A percentile compares a stretch with the other conserved stretches of the same genome.
Conservation (phyloP, 1,139 yeast genomes). For the Zhuliangozyma blackwelliae region DNA sequence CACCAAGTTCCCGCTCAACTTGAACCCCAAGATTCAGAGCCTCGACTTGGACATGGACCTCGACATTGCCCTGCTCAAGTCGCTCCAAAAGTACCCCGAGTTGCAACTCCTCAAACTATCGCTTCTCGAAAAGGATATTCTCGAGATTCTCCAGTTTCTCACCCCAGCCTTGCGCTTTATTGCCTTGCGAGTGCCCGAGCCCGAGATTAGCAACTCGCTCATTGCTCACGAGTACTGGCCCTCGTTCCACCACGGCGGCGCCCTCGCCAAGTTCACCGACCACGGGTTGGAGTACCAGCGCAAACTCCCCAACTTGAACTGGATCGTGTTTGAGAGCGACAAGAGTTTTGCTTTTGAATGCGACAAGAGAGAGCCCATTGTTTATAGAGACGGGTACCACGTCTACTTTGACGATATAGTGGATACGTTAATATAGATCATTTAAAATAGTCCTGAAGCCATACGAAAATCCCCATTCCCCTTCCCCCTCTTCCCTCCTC, state of each 20-base stretch:
- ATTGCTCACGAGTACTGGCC: conserved; percentile 10
- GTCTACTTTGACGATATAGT: conserved; percentile 8
- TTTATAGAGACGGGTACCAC: conserved; percentile 10
- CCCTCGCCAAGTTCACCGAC: conserved; percentile 8
- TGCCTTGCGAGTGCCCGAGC: conserved; percentile 6
- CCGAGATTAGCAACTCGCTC: conserved; percentile 7
- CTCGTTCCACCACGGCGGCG: conserved; percentile 3
- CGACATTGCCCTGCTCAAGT: conserved; percentile 3
- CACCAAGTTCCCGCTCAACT: neutral
- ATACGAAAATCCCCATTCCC: conserved; percentile 13
- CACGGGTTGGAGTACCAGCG: conserved; percentile 9
- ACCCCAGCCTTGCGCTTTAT: conserved; percentile 4
- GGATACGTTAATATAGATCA: conserved; percentile 30
- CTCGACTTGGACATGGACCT: neutral
- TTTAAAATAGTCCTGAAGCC: conserved; percentile 37
- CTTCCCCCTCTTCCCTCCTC: no score
- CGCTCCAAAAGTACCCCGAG: conserved; percentile 5
- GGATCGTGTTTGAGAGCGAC: conserved; percentile 9
- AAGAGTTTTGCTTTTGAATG: conserved; percentile 10
- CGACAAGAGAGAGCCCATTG: conserved; percentile 4
- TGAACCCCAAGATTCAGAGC: neutral
- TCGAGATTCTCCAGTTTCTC: conserved; percentile 5
- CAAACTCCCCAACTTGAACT: conserved; percentile 5
- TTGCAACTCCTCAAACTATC: conserved; percentile 12
- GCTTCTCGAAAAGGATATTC: conserved; percentile 7